Conservation (phyloP, 768 basidiomycete species). For the Kondoa malvinella region DNA sequence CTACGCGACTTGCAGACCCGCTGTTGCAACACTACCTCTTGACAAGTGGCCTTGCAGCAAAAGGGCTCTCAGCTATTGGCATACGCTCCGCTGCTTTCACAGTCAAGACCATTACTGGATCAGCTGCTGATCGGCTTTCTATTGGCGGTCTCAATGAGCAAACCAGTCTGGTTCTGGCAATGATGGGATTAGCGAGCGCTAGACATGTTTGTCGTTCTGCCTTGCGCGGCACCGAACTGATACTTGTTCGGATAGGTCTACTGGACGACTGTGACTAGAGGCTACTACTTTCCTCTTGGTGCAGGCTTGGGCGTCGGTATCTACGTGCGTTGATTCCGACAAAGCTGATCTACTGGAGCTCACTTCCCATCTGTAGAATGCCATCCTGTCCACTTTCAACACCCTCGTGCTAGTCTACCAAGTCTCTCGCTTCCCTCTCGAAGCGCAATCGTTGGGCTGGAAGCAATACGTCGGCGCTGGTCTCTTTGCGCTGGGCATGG, state of each 20-base stretch:
- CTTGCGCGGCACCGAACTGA: neutral
- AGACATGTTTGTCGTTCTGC: slow-evolving; percentile 18
- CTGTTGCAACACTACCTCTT: slow-evolving; percentile 20
- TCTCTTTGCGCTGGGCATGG: slow-evolving; percentile 20
- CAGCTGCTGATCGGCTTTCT: slow-evolving; percentile 14
- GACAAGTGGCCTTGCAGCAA: slow-evolving; percentile 21
- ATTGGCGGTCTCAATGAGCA: slow-evolving; percentile 21
- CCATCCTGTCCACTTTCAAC: slow-evolving; percentile 21
- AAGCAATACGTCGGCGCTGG: slow-evolving; percentile 24
- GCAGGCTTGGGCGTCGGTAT: slow-evolving; percentile 15
- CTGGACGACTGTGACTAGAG: slow-evolving; percentile 19
- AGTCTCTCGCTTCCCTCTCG: slow-evolving; percentile 16
- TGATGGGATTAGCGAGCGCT: slow-evolving; percentile 20
- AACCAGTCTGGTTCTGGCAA: slow-evolving; percentile 20
- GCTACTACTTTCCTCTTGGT: slow-evolving; percentile 12
- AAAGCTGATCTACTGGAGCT: neutral
- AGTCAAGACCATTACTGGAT: slow-evolving; percentile 1
- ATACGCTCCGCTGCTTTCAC: slow-evolving; percentile 12
- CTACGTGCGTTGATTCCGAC: slow-evolving; percentile 11
- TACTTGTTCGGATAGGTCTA: slow-evolving; percentile 18
- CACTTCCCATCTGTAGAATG: slow-evolving; percentile 2
- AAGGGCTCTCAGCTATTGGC: slow-evolving; percentile 14
- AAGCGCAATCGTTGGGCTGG: slow-evolving; percentile 17
- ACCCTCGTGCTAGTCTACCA: slow-evolving; percentile 23
- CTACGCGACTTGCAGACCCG: slow-evolving; percentile 19